phyloP scores from a whole-genome alignment of 768 basidiomycete genomes.

The Amanita muscaria region DNA sequence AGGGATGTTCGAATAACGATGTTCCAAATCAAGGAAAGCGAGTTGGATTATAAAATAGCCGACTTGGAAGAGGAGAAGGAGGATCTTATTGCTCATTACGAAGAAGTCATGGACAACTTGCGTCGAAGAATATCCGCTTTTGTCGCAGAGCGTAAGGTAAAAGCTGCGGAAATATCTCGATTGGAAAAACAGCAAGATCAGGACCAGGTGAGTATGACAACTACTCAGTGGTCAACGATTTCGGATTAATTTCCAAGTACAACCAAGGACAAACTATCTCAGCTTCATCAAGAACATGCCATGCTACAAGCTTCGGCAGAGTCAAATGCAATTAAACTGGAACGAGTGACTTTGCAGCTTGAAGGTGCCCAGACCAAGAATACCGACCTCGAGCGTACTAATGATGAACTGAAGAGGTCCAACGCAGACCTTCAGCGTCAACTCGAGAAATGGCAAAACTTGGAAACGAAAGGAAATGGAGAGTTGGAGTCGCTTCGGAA shows the following conservation, averaged over 20 bases:
- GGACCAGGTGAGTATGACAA: constrained; percentile 31
- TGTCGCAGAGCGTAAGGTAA: constrained; percentile 29
- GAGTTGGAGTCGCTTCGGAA: constrained; percentile 49
- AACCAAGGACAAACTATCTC: constrained; percentile 26
- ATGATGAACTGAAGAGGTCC: constrained; percentile 50
- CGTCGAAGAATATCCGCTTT: constrained; percentile 26
- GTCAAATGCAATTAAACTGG: constrained; percentile 40
- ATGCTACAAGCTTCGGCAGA: constrained; percentile 39
- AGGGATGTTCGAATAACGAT: constrained; percentile 60
- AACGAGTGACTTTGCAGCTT: constrained; percentile 48
- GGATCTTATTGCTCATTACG: constrained; percentile 15
- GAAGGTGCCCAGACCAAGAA: constrained; percentile 46
- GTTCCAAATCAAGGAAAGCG: constrained; percentile 56
- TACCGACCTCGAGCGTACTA: constrained; percentile 44
- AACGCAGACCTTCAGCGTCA: constrained; percentile 52
- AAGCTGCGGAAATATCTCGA: constrained; percentile 28
- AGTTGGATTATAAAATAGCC: constrained; percentile 44
- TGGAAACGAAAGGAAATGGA: constrained; percentile 56
- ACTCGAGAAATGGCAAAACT: constrained; percentile 56
- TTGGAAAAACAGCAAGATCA: constrained; percentile 36
- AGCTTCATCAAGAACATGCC: constrained; percentile 42
- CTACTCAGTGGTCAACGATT: not conserved
- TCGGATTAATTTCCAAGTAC: constrained; percentile 5
- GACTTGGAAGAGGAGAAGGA: constrained; percentile 44
- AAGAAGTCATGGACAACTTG: constrained; percentile 20